Evolutionary conservation across 2,329 filamentous ascomycete species (phyloP), one percentile per base, ranked within the genome.

Genomic region (Sporothrix phasma): DNA sequence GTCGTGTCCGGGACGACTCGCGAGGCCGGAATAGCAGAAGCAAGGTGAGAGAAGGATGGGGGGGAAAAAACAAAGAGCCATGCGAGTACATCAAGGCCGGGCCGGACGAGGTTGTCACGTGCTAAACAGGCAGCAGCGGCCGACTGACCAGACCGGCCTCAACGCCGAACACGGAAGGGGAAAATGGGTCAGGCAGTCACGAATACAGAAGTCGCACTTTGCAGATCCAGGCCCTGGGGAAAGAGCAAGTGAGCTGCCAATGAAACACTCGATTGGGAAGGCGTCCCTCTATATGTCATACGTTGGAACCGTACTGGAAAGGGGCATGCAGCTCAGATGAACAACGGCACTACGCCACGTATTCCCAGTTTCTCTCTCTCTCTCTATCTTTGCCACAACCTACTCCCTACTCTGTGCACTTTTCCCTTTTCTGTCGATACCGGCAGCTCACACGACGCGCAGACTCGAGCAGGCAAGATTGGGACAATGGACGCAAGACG

Each of bases 241-340:
- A 58, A n/a, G 34, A 54, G 31, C 19, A 19, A 37, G 10, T 13
- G 31, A n/a, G 19, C 17, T 26, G n/a, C 26, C 47, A 34, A 34
- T 51, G 26, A 15, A 7, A 19, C 24, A n/a, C n/a, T 15, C 47
- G 31, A 26, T 51, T 56, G n/a, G 31, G n/a, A 56, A 56, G 31
- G 49, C 29, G 34, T 37, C 34, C 2, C 10, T 13, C 34, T 11
- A 54, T 15, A 39, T 29, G 34, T 17, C n/a, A n/a, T n/a, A n/a
- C n/a, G n/a, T n/a, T n/a, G n/a, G n/a, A n/a, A n/a, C 34, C n/a
- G 31, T 17, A 24, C 4, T 39, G 31, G 46, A 61, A 19, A 51
- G 59, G 34, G 1, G 31, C 47, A 59, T 59, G 61, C 43, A 58
- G 62, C 62, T 43, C 58, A 49, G 49, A 15, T 62, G 58, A 47